Percentiles rank a stretch among this genome's conserved stretches.
Conservation (phyloP, 1,284 basidiomycete genomes). For the Cryptococcus hybrid region DNA sequence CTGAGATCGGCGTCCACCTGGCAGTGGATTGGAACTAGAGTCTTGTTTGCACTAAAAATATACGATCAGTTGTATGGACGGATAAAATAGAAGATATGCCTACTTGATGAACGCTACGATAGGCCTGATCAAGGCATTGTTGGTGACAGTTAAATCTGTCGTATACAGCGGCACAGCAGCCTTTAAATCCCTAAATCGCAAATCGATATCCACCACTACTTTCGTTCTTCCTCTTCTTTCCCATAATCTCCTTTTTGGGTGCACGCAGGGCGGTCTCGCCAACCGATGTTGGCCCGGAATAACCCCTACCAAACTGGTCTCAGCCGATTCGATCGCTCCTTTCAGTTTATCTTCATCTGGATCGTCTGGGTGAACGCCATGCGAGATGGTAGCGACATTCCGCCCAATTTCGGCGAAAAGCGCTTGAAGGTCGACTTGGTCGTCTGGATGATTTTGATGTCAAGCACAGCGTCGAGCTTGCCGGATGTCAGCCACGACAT, state of each 20-base stretch:
- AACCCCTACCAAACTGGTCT: constrained; percentile 51
- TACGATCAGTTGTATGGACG: not conserved
- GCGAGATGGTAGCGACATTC: constrained; percentile 60
- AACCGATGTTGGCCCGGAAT: constrained; percentile 87
- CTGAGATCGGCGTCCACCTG: constrained; percentile 70
- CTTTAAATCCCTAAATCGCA: constrained; percentile 92
- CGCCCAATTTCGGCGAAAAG: constrained; percentile 88
- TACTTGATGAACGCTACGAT: constrained; percentile 99
- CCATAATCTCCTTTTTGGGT: constrained; percentile 51
- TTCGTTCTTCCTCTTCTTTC: constrained; percentile 37
- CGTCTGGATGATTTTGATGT: constrained; percentile 84
- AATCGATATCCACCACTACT: constrained; percentile 60
- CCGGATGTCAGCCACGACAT: constrained; percentile 81
- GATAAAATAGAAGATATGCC: not conserved
- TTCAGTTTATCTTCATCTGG: constrained; percentile 31
- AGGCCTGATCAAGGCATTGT: constrained; percentile 91
- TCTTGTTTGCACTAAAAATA: constrained; percentile 71
- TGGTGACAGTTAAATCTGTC: constrained; percentile 81
- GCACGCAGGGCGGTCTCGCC: constrained; percentile 82
- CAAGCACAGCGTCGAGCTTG: constrained; percentile 93
- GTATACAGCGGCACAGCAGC: constrained; percentile 92
- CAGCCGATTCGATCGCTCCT: constrained; percentile 40
- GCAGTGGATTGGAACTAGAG: constrained; percentile 86
- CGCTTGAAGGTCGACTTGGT: constrained; percentile 72
- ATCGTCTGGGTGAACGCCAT: constrained; percentile 41